phyloP scores from a whole-genome alignment of 441 rosid species.

The Jatropha podagrica region DNA sequence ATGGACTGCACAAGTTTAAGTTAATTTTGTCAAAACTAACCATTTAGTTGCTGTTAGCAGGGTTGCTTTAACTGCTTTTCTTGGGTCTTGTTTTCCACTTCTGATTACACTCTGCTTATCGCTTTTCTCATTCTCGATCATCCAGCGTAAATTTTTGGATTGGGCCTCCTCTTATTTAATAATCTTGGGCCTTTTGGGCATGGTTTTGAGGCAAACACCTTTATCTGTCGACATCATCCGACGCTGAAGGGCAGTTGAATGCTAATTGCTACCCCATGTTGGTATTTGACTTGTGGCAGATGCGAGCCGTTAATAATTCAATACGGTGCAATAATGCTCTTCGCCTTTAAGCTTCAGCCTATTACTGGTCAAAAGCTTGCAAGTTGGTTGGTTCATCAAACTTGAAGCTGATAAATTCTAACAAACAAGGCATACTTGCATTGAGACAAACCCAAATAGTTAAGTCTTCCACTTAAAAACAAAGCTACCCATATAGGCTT shows the following conservation, averaged over 20 bases:
- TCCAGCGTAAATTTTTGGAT: neutral
- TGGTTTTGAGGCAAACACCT: neutral
- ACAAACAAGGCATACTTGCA: no score
- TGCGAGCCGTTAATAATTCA: no score
- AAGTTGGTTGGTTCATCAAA: slow-evolving; percentile 8
- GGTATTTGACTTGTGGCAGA: neutral
- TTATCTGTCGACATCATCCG: neutral
- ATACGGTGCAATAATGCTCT: neutral
- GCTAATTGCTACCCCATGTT: neutral
- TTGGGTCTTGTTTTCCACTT: neutral
- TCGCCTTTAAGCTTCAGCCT: neutral
- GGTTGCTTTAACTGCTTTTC: neutral
- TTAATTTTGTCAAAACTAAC: neutral
- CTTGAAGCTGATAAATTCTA: neutral
- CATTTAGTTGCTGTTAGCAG: neutral
- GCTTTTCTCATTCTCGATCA: neutral
- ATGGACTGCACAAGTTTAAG: neutral
- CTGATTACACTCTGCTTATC: neutral
- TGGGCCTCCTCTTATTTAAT: neutral
- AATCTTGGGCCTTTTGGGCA: neutral
- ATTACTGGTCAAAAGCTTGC: neutral
- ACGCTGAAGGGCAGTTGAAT: neutral
- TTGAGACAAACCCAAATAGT: no score
- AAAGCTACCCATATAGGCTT: no score
- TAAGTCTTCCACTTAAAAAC: no score